Conservation (phyloP, 2,329 filamentous ascomycete genomes). For the Sporothrix globosa region DNA sequence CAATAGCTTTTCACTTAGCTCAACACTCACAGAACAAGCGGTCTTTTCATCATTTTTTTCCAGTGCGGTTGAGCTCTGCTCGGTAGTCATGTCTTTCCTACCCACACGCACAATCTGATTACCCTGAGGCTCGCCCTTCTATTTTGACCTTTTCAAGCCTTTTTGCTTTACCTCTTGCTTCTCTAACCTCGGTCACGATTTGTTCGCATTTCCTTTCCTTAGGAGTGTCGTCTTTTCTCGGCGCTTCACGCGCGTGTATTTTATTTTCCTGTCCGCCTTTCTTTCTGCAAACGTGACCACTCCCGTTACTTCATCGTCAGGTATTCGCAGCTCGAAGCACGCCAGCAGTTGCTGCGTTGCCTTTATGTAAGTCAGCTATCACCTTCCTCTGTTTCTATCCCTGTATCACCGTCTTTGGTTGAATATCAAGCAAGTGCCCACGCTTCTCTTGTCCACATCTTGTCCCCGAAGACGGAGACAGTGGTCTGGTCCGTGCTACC, state of each 20-base stretch:
- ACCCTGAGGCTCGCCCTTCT: neutral
- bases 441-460: neutral
- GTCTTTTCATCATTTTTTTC: neutral
- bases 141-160: neutral
- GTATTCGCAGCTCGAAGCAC: slow-evolving; percentile 15
- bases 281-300: neutral
- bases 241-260: slow-evolving; percentile 14
- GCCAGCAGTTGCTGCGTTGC: neutral
- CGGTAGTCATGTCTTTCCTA: neutral
- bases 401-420: slow-evolving; percentile 13
- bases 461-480: slow-evolving; percentile 25
- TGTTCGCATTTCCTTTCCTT: neutral
- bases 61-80: neutral
- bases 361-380: slow-evolving; percentile 22
- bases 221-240: neutral
- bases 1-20: neutral
- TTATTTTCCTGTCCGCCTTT: neutral
- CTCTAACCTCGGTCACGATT: slow-evolving; percentile 16
- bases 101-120: slow-evolving; percentile 16
- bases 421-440: neutral
- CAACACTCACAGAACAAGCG: neutral
- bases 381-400: neutral
- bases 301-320: neutral
- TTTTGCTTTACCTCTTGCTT: neutral
- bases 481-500: neutral